phyloP scores from a whole-genome alignment of 1,284 basidiomycete genomes.

The Heterobasidion occidentale region DNA sequence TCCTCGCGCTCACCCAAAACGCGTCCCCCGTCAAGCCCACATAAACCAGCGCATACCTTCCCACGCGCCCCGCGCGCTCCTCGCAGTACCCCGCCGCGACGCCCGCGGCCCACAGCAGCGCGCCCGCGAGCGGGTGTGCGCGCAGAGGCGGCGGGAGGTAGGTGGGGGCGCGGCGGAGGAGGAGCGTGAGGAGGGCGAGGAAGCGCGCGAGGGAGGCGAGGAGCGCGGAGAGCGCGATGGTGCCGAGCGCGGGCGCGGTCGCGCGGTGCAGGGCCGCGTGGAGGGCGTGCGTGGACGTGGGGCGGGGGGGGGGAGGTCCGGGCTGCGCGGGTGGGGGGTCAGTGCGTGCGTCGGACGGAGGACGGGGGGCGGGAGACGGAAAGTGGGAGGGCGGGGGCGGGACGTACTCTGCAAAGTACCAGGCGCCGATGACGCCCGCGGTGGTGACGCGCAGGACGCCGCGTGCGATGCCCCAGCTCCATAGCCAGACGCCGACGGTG shows the following conservation, averaged over 20 bases:
- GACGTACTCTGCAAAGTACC: conserved; percentile 83
- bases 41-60: conserved; percentile 80
- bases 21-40: conserved; percentile 80
- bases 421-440: conserved; percentile 82
- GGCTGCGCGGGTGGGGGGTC: conserved; percentile 26
- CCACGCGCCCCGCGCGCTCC: conserved; percentile 63
- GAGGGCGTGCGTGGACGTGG: conserved; percentile 61
- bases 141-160: conserved; percentile 34
- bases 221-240: conserved; percentile 68
- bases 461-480: conserved; percentile 86
- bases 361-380: background rate
- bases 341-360: background rate
- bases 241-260: conserved; percentile 75
- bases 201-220: conserved; percentile 67
- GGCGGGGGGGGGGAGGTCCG: conserved; percentile 39
- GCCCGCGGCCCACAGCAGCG: conserved; percentile 29
- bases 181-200: conserved; percentile 37
- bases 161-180: conserved; percentile 45
- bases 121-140: conserved; percentile 31
- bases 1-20: conserved; percentile 73
- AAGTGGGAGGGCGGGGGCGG: background rate
- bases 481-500: conserved; percentile 72
- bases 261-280: conserved; percentile 76
- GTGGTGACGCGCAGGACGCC: conserved; percentile 75
- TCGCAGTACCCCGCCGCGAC: conserved; percentile 51